Base-by-base conservation (phyloP, 352 stramenopile genomes). In the Pythium angustatum region DNA sequence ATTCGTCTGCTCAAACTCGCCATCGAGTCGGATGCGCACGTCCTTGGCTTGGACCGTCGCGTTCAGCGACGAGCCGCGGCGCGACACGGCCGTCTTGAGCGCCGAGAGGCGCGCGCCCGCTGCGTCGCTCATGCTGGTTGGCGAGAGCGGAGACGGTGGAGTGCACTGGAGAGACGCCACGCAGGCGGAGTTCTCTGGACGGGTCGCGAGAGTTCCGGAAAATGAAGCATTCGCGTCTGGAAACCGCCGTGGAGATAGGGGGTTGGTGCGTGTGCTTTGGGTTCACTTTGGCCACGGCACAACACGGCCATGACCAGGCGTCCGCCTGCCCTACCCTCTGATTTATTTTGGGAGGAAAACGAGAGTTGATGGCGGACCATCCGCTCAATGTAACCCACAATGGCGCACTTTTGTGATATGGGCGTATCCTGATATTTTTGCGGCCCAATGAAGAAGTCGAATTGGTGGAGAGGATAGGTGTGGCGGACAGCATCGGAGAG, bases 31-130 rank as follows among this genome's bases (percentile, higher is more conserved):
- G 62, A 90, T 17, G 6, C 81, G 78, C 53, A 90, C 76, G 54
- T 88, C 78, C 49, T 86, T 83, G 24, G 81, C 79, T 50, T 87
- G 78, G 4, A 87, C 57, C 15, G 76, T 72, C 44, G 79, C 81
- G 44, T 92, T 92, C 10, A 89, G 77, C 40, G 79, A 81, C 58
- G 81, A 90, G 26, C 81, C 78, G 45, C 81, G 81, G 26, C 79
- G 72, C 44, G 81, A 90, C 55, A 90, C 61, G 8, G 78, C 79
- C 56, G 72, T 87, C 68, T 90, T 88, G 62, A 90, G 69, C 52
- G 69, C 77, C 54, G 83, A 79, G 22, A 90, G 71, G 40, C 80
- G 73, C 41, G 66, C 69, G 15, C 68, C 69, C 2, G 74, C 56
- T 36, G 69, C 73, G 41, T 74, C 63, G 8, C 27, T 56, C 31